Evolutionary conservation across 2,329 filamentous ascomycete genomes (phyloP), one percentile per base, ranked within the genome.

Genomic region (Beauveria asiatica): DNA sequence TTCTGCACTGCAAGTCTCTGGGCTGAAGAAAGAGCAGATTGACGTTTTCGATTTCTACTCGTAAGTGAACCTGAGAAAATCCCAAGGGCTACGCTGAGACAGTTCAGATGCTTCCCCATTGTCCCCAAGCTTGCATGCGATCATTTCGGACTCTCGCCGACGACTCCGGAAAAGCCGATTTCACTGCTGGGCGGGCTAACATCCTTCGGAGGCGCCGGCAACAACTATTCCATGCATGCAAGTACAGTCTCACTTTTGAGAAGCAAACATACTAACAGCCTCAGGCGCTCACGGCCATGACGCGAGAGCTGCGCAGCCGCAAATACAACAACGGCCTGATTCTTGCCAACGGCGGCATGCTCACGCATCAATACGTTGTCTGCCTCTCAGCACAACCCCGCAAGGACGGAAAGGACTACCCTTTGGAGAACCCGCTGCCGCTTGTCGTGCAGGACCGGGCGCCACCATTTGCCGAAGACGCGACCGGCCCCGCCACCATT

Each of bases 221-320:
- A 89, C 63, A 88, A 88, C 59, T 89, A 89, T 62, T 86, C 83
- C 0, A 83, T 88, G 79, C 85, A 89, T 72, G 84, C 81, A 70
- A 67, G 73, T 70, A 3, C 8, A 75, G 74, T 81, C 74, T 13
- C 0, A 1, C n/a, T 0, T 2, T 16, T 13, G 50, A 25, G 17
- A n/a, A 19, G 44, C 13, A 21, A 7, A 25, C 30, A 42, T 44
- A 46, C 44, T 48, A 27, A 59, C 19, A 57, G 8, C 33, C 2
- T 13, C 0, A 70, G 69, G 68, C 69, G 6, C 76, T 85, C 30
- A 81, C 78, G 10, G 80, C 80, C 66, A 83, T 85, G 76, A 73
- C 76, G 0, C 78, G 83, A 5, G 73, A 78, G 59, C 68, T 88
- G 3, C 75, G 84, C 10, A 66, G 68, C 9, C 74, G 75, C 0